These are phyloP conservation scores for Amaranthus palmeri DNA, from an alignment of 148 eudicot genomes.

Conservation along the genomic window DNA sequence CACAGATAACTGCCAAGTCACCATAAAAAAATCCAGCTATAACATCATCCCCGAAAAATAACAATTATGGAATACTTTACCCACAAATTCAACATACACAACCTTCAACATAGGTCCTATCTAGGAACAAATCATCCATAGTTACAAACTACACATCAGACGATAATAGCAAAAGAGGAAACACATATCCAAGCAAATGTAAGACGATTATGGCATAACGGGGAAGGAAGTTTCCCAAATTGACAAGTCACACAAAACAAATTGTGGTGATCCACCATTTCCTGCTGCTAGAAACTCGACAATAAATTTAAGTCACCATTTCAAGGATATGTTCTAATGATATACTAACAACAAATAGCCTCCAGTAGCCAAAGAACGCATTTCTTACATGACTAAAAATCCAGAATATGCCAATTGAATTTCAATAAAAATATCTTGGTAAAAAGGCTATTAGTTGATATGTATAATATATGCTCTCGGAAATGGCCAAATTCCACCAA, in stretches of 20 bases:
- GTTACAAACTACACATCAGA: background rate
- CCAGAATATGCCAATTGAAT: too few relatives aligned
- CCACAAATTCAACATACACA: background rate
- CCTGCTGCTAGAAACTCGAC: background rate
- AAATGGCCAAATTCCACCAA: background rate
- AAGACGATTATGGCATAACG: background rate
- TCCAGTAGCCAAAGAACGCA: background rate
- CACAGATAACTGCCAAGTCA: background rate
- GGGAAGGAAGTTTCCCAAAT: background rate
- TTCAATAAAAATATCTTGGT: background rate
- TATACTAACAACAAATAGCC: background rate
- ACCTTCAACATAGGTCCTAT: background rate
- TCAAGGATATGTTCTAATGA: background rate
- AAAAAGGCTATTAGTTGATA: background rate
- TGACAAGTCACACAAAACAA: background rate
- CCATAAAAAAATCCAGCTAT: background rate
- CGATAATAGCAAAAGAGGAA: background rate
- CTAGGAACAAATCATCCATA: background rate
- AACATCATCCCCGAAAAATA: slow-evolving; percentile 1
- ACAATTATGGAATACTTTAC: background rate
- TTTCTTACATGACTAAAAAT: background rate
- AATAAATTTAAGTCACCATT: background rate
- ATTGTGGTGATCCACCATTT: background rate
- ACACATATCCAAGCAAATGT: background rate
- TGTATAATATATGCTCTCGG: background rate